Conservation (phyloP, 2,329 filamentous ascomycete species). For the Monilinia polystroma region DNA sequence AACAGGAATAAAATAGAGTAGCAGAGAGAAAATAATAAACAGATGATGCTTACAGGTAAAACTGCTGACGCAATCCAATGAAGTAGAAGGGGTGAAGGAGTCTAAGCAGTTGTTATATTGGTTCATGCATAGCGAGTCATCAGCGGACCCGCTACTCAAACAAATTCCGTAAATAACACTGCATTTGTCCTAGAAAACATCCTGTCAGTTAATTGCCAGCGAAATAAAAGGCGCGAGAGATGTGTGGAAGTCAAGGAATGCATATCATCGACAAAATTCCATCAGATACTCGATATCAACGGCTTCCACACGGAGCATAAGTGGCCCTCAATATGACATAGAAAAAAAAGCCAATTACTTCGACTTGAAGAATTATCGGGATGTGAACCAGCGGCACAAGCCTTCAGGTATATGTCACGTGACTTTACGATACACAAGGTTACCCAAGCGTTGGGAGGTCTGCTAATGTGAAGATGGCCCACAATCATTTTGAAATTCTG, state of each 20-base stretch:
- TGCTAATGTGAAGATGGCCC: background rate
- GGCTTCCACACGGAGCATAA: too few relatives aligned
- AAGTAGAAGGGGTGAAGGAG: constrained; percentile 24
- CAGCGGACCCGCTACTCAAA: constrained; percentile 19
- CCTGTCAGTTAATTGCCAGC: background rate
- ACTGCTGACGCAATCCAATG: constrained; percentile 24
- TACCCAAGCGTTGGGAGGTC: background rate
- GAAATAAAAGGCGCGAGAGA: background rate
- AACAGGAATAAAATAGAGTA: background rate
- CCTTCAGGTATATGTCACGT: background rate
- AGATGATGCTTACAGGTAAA: constrained; percentile 16
- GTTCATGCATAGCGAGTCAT: constrained; percentile 25
- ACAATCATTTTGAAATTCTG: background rate
- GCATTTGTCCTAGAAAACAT: constrained; percentile 23
- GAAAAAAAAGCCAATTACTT: too few relatives aligned
- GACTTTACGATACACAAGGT: background rate
- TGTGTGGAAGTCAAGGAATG: background rate
- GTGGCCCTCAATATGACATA: too few relatives aligned
- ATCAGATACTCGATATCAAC: too few relatives aligned
- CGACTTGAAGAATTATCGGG: background rate
- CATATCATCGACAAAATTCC: too few relatives aligned
- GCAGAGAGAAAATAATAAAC: background rate
- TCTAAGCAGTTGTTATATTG: constrained; percentile 28
- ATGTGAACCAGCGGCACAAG: background rate
- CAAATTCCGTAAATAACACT: constrained; percentile 25